A percentile compares a stretch with the other conserved stretches of the same genome.
Conservation (phyloP, 2,329 filamentous ascomycete genomes). For the Botryotinia narcissicola region DNA sequence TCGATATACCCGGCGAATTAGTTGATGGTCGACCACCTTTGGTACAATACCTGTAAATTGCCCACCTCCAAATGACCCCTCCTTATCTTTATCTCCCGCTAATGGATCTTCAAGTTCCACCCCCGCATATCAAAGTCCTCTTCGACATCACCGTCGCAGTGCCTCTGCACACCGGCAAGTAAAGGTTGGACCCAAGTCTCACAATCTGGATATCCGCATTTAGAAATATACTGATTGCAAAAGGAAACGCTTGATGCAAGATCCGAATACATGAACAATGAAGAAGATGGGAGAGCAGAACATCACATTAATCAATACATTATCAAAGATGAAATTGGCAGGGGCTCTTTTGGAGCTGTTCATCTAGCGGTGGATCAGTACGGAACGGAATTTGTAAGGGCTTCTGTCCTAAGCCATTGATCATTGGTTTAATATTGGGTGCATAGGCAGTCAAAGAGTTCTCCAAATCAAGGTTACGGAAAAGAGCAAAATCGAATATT, state of each 20-base stretch:
- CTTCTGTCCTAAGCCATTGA: neutral
- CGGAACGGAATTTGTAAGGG: slow-evolving; percentile 84
- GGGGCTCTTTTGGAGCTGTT: slow-evolving; percentile 91
- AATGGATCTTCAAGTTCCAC: slow-evolving; percentile 46
- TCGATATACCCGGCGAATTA: slow-evolving; percentile 45
- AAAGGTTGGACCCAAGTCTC: slow-evolving; percentile 42
- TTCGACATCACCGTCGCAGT: slow-evolving; percentile 62
- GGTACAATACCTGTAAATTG: slow-evolving; percentile 36
- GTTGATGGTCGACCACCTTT: slow-evolving; percentile 42
- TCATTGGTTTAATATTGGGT: slow-evolving; percentile 23
- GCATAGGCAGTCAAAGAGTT: slow-evolving; percentile 92
- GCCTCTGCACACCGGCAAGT: slow-evolving; percentile 60
- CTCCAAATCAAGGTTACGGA: slow-evolving; percentile 85
- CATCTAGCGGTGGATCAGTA: slow-evolving; percentile 88
- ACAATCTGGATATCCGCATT: neutral
- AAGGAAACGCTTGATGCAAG: slow-evolving; percentile 86
- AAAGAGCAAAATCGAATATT: slow-evolving; percentile 86
- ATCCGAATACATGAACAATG: slow-evolving; percentile 81
- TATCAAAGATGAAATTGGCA: slow-evolving; percentile 93
- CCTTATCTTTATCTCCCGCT: slow-evolving; percentile 18
- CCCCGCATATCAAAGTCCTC: slow-evolving; percentile 51
- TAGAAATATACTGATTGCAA: slow-evolving; percentile 5
- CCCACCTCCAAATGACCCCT: neutral
- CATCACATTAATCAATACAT: slow-evolving; percentile 93
- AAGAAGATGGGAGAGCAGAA: slow-evolving; percentile 75